Evolutionary conservation across 805 yeast genomes (phyloP).

Genomic region (Yamadazyma endophytica): DNA sequence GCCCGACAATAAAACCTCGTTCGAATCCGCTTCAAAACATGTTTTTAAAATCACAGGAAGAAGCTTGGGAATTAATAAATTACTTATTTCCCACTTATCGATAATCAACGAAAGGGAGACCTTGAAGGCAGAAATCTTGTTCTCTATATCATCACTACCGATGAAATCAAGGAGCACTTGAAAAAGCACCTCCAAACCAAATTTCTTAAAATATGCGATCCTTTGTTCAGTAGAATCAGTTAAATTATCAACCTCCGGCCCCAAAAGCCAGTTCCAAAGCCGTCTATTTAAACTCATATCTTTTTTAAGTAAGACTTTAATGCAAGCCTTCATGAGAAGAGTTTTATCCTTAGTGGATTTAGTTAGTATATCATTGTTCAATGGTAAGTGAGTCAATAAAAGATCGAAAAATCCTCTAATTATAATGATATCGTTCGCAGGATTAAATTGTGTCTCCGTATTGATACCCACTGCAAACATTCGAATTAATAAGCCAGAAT

Average conservation of each 20-base stretch:
- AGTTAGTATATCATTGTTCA: constrained; percentile 57
- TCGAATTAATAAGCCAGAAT: constrained; percentile 71
- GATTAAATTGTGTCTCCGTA: constrained; percentile 26
- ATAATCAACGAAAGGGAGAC: constrained; percentile 65
- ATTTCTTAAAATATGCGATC: constrained; percentile 54
- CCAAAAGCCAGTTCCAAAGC: constrained; percentile 89
- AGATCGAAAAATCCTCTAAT: constrained; percentile 88
- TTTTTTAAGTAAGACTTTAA: constrained; percentile 65
- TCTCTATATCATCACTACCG: constrained; percentile 22
- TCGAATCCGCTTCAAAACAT: constrained; percentile 37
- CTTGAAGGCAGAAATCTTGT: constrained; percentile 50
- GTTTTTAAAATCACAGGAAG: constrained; percentile 61
- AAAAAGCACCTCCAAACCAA: constrained; percentile 50
- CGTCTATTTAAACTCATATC: constrained; percentile 96
- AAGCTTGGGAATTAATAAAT: constrained; percentile 62
- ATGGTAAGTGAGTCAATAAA: constrained; percentile 60
- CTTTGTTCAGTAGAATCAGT: constrained; percentile 19
- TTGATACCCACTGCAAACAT: constrained; percentile 69
- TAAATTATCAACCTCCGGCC: constrained; percentile 51
- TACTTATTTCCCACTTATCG: constrained; percentile 95
- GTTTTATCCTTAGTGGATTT: constrained; percentile 52
- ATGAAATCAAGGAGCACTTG: constrained; percentile 52
- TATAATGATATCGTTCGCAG: constrained; percentile 55
- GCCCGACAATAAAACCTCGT: constrained; percentile 34
- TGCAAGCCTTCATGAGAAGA: constrained; percentile 56